Evolutionary conservation across 306 rosid species (phyloP), one percentile per base, ranked within the genome.

Genomic region (Gillenia trifoliata): DNA sequence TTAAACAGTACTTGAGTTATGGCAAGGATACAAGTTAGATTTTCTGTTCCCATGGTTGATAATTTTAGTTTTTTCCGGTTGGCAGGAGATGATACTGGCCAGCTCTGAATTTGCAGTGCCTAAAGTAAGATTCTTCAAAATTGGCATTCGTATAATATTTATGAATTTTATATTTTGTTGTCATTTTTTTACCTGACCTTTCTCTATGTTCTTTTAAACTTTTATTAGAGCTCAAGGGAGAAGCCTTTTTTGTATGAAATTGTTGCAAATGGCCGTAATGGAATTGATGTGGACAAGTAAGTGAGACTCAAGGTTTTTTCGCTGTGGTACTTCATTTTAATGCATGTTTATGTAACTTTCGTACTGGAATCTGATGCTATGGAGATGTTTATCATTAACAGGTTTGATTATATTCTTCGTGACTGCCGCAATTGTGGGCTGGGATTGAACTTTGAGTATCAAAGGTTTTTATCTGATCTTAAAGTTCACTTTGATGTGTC

Each of bases 231-330:
- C 50, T 83, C 96, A 70, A 83, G 80, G 71, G 94, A 87, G 82
- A 93, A 93, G 87, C 67, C 78, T 56, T 93, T 94, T 88, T 78
- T 94, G 76, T 94, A 89, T 83, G 98, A 94, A 74, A 90, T 94
- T 73, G 98, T 94, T 83, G 98, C 98, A 77, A 94, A 94, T 86
- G 98, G 98, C 57, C 86, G 95, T 76, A 94, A 94, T 81, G 97
- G 98, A 77, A 88, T 94, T 77, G 98, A 94, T 88, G 98, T 94
- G 79, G 98, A 94, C 88, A 91, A 91, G 98, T 93, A 82, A 87
- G 88, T 78, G 13, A 52, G 36, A 41, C 13, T 68, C 75, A 41
- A 34, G 43, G 49, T 25, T 47, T 71, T 71, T 43, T 41, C 71
- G 7, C 31, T 40, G 20, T 55, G 40, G n/a, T 73, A 55, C 57